A percentile compares a stretch with the other conserved stretches of the same genome.
Evolutionary conservation across 2,329 filamentous ascomycete species (phyloP).

Genomic region (Botrytis porri): DNA sequence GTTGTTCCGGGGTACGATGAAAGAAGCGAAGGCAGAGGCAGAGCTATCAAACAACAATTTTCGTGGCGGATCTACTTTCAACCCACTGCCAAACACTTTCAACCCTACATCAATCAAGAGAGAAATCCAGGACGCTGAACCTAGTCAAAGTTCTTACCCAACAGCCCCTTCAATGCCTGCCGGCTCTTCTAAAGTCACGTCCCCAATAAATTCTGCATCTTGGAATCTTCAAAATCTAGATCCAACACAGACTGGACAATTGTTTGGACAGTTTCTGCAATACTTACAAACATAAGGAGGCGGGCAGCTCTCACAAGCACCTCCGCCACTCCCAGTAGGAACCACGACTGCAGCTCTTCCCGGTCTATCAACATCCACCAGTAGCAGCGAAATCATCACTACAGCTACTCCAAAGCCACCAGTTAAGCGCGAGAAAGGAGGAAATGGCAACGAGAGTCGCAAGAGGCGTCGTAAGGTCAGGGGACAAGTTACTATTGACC

Average conservation of each 20-base stretch:
- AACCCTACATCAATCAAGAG: neutral
- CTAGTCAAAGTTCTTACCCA: rapidly evolving
- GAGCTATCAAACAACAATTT: neutral
- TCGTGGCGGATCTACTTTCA: neutral
- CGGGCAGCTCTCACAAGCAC: neutral
- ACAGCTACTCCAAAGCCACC: neutral
- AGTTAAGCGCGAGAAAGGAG: neutral
- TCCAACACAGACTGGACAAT: neutral
- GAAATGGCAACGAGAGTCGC: neutral
- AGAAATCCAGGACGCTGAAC: neutral
- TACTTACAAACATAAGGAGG: neutral
- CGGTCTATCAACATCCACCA: neutral
- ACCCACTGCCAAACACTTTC: neutral
- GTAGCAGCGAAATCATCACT: neutral
- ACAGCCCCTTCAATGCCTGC: too few relatives aligned
- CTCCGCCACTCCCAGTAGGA: too few relatives aligned
- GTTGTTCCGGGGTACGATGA: neutral
- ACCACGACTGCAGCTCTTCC: neutral
- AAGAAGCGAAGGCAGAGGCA: neutral
- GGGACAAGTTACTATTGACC: slow-evolving; percentile 1
- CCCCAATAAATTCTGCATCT: neutral
- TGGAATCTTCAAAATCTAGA: neutral
- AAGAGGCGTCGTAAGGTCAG: neutral
- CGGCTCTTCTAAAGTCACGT: neutral
- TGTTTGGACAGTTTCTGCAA: neutral